Evolutionary conservation across 306 rosid species (phyloP), one percentile per base, ranked within the genome.

Genomic region (Vachellia pachyceras): DNA sequence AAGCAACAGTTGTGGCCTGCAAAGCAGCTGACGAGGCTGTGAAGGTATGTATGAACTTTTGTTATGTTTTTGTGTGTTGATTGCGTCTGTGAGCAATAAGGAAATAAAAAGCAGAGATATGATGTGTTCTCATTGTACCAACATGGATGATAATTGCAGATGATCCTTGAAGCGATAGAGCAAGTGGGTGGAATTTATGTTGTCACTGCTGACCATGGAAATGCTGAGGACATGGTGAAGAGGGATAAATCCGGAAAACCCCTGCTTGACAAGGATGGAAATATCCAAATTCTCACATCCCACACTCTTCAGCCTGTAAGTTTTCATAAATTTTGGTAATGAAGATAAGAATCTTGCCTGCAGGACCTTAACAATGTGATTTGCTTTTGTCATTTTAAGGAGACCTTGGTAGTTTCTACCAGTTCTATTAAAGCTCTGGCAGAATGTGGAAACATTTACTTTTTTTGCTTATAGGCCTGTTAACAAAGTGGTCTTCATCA

Each of bases 201-300:
- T 13, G 97, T 96, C n/a, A 96, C 99, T 17, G 99, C 99, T 46
- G 99, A 96, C 86, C 99, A 96, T 10, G 99, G 99, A 35, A 96
- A 96, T 37, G 99, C 99, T 3, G 99, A 96, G 83, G 99, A 96
- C 81, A 96, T 96, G 99, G 98, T 96, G 73, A 96, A 96, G 85
- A 90, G 99, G 82, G 91, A 90, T 67, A 96, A 96, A 84, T 68
- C 92, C 0, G 98, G 99, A 72, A 79, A 93, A 63, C 99, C 99
- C 10, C 79, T 4, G 18, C 91, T 96, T 22, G 94, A 88, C 91
- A 94, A 96, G 93, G 77, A 45, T 37, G 99, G 99, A 77, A 86
- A 96, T 23, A 77, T 96, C 84, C 99, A 96, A 85, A 84, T 96
- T 52, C 98, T 96, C 60, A 96, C 98, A 75, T 96, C 99, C 68